These are phyloP conservation scores for Haematococcus lacustris DNA, from an alignment of 139 green algal species.

Conservation along the genomic window DNA sequence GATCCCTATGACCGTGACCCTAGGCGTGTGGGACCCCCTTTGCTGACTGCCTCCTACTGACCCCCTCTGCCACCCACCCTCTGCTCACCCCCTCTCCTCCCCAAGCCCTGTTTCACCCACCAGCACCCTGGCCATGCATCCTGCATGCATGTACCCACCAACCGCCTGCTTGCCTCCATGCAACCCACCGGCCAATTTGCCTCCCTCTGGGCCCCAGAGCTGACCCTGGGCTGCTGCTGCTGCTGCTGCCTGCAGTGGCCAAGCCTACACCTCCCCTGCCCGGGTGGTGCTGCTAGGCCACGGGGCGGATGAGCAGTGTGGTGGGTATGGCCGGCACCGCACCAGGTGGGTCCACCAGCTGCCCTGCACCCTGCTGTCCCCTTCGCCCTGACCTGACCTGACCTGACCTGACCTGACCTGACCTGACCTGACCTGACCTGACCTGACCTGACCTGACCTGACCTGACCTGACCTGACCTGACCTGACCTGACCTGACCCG, in stretches of 20 bases:
- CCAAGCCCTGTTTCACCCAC: neutral
- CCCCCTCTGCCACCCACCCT: too few relatives aligned
- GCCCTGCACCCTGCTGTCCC: neutral
- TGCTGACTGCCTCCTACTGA: too few relatives aligned
- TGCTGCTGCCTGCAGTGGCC: neutral
- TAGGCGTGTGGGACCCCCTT: too few relatives aligned
- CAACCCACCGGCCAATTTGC: constrained; percentile 6
- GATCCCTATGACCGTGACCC: too few relatives aligned
- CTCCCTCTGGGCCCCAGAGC: neutral
- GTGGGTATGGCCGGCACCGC: constrained; percentile 85
- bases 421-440: too few relatives aligned
- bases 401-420: neutral
- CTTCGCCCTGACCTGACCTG: too few relatives aligned
- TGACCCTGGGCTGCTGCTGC: neutral
- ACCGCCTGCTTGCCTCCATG: constrained; percentile 1
- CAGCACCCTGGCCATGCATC: neutral
- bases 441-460: too few relatives aligned
- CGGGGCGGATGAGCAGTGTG: constrained; percentile 91
- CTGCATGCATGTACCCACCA: too few relatives aligned
- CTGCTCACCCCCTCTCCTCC: too few relatives aligned
- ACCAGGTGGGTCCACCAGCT: constrained; percentile 63
- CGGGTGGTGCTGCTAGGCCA: constrained; percentile 82
- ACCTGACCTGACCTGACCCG: too few relatives aligned
- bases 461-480: too few relatives aligned
- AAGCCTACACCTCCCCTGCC: constrained; percentile 45